Percentiles rank a stretch among this genome's conserved stretches.
These are phyloP conservation scores for Wickerhamiella slavikovae DNA, from an alignment of 805 yeast species.

Conservation along the genomic window DNA sequence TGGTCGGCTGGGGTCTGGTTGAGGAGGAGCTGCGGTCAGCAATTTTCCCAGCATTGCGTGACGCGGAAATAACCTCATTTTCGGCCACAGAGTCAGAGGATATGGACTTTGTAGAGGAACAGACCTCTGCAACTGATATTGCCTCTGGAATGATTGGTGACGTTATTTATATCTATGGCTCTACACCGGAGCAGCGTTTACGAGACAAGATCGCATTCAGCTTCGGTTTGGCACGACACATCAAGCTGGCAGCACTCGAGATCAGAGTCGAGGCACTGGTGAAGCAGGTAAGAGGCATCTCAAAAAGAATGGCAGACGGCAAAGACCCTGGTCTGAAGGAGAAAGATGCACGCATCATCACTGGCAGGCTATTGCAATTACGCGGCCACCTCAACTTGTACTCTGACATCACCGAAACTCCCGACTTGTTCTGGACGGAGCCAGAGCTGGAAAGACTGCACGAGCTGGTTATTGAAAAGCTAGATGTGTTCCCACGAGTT, in stretches of 20 bases:
- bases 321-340: constrained; percentile 24
- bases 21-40: constrained; percentile 28
- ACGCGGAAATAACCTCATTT: constrained; percentile 29
- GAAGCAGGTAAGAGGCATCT: constrained; percentile 37
- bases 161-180: constrained; percentile 41
- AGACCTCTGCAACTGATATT: constrained; percentile 12
- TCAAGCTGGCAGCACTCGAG: constrained; percentile 67
- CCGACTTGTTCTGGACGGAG: constrained; percentile 86
- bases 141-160: constrained; percentile 43
- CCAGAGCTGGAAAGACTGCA: constrained; percentile 66
- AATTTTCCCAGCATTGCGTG: constrained; percentile 28
- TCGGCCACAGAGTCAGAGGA: constrained; percentile 56
- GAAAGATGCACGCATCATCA: constrained; percentile 38
- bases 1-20: constrained; percentile 65
- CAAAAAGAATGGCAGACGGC: constrained; percentile 50
- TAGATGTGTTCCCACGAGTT: constrained; percentile 64
- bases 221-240: constrained; percentile 69
- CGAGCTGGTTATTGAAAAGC: constrained; percentile 41
- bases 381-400: constrained; percentile 72
- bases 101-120: constrained; percentile 48
- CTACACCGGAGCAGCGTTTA: constrained; percentile 25
- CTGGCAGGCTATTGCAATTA: constrained; percentile 55
- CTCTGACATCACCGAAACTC: constrained; percentile 77
- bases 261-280: constrained; percentile 48
- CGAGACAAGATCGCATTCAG: constrained; percentile 78